Evolutionary conservation across 345 rosid species (phyloP).

Genomic region (Leavenworthia alabamica): DNA sequence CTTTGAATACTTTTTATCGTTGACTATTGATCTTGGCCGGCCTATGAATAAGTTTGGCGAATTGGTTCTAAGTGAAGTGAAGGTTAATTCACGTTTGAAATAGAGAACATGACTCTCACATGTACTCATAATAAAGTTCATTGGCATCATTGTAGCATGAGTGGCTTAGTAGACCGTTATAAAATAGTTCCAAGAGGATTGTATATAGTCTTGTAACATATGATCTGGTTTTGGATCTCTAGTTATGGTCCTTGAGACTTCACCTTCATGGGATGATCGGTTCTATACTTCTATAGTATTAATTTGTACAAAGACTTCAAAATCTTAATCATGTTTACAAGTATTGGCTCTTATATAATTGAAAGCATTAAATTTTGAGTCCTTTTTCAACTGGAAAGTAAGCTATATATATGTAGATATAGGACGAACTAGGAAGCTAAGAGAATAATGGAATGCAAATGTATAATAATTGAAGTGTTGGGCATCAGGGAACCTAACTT

Average conservation of each 20-base stretch:
- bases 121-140: neutral
- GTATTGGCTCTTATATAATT: neutral
- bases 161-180: neutral
- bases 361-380: neutral
- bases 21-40: neutral
- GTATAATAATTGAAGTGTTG: constrained; percentile 21
- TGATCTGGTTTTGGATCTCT: neutral
- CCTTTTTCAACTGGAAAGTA: constrained; percentile 19
- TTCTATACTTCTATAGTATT: neutral
- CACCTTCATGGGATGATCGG: neutral
- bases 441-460: constrained; percentile 16
- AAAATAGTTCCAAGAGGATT: neutral
- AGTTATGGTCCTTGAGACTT: neutral
- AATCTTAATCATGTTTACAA: neutral
- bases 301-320: neutral
- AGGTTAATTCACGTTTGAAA: neutral
- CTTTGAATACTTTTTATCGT: neutral
- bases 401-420: constrained; percentile 16
- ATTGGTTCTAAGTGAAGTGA: neutral
- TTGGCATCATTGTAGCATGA: constrained; percentile 3
- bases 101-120: neutral
- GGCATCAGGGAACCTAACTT: constrained; percentile 27
- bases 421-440: constrained; percentile 12
- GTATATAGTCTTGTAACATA: neutral
- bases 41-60: constrained; percentile 9